Evolutionary conservation across 2,329 filamentous ascomycete species (phyloP).

Genomic region (Phaeoacremonium minimum): DNA sequence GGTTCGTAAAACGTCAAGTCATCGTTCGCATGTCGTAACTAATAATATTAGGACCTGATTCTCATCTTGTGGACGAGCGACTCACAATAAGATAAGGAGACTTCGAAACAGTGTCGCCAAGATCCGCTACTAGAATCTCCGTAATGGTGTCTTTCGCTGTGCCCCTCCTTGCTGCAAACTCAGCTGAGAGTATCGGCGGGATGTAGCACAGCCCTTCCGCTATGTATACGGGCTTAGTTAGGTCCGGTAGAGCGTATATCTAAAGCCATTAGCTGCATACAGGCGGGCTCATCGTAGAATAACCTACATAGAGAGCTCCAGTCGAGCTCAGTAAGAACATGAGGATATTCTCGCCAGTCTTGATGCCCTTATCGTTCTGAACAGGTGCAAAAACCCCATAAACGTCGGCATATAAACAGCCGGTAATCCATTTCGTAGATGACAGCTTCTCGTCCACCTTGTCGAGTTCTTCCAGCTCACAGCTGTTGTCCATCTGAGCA

Average conservation of each 20-base stretch:
- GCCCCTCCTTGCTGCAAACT: slow-evolving; percentile 66
- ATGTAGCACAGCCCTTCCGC: slow-evolving; percentile 75
- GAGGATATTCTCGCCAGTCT: slow-evolving; percentile 48
- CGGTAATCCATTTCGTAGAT: slow-evolving; percentile 72
- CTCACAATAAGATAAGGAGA: slow-evolving; percentile 79
- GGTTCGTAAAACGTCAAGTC: slow-evolving; percentile 88
- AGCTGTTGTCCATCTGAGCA: slow-evolving; percentile 72
- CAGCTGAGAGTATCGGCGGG: slow-evolving; percentile 69
- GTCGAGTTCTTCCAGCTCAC: slow-evolving; percentile 81
- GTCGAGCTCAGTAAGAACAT: slow-evolving; percentile 73
- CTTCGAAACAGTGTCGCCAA: slow-evolving; percentile 69
- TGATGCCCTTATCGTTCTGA: slow-evolving; percentile 31
- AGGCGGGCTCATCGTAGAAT: neutral
- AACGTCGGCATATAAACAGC: slow-evolving; percentile 74
- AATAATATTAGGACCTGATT: slow-evolving; percentile 7
- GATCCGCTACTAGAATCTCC: slow-evolving; percentile 78
- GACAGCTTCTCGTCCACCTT: slow-evolving; percentile 52
- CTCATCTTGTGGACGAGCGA: slow-evolving; percentile 5
- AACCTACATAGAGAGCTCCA: slow-evolving; percentile 70
- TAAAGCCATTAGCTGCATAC: slow-evolving; percentile 27
- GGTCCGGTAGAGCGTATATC: slow-evolving; percentile 72
- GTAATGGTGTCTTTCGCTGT: slow-evolving; percentile 68
- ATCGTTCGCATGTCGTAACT: slow-evolving; percentile 75
- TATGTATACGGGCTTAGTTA: slow-evolving; percentile 67
- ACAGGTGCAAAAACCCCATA: slow-evolving; percentile 47